A percentile compares a stretch with the other conserved stretches of the same genome.
Evolutionary conservation across 371 early-diverging fungal species (phyloP).

Genomic region (Mucor velutinosus): DNA sequence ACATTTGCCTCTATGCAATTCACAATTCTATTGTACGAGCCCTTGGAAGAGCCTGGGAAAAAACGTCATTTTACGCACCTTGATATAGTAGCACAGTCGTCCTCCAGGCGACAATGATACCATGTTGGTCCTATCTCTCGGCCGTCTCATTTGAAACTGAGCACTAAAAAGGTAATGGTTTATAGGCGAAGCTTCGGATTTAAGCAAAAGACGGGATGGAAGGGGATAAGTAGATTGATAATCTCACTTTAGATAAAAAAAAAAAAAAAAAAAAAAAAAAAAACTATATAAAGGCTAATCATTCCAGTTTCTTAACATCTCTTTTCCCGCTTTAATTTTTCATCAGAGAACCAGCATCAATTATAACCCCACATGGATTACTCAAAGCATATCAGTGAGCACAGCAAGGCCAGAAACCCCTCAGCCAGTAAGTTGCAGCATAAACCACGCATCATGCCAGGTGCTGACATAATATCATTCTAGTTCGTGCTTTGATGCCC

Average conservation of each 20-base stretch:
- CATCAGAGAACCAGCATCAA: background rate
- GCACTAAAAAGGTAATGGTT: background rate
- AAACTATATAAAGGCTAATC: background rate
- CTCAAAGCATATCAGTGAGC: conserved; percentile 9
- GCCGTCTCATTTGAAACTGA: background rate
- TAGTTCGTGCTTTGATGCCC: conserved; percentile 21
- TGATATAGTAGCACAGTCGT: background rate
- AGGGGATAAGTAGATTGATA: background rate
- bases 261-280: background rate
- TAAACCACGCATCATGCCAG: background rate
- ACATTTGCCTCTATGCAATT: background rate
- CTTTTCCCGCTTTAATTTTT: background rate
- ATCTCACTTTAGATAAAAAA: background rate
- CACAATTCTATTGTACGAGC: background rate
- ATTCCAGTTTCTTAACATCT: background rate
- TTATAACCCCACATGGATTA: conserved; percentile 12
- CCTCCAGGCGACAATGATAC: background rate
- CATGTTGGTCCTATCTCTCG: background rate
- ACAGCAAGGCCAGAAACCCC: conserved; percentile 22
- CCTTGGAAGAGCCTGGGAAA: background rate
- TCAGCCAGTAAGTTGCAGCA: conserved; percentile 16
- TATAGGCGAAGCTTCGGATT: background rate
- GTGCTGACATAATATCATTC: background rate
- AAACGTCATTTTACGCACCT: background rate
- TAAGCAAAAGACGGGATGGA: background rate